These are phyloP conservation scores for Lipomyces yamanashiensis DNA, from an alignment of 805 yeast genomes.

Conservation along the genomic window DNA sequence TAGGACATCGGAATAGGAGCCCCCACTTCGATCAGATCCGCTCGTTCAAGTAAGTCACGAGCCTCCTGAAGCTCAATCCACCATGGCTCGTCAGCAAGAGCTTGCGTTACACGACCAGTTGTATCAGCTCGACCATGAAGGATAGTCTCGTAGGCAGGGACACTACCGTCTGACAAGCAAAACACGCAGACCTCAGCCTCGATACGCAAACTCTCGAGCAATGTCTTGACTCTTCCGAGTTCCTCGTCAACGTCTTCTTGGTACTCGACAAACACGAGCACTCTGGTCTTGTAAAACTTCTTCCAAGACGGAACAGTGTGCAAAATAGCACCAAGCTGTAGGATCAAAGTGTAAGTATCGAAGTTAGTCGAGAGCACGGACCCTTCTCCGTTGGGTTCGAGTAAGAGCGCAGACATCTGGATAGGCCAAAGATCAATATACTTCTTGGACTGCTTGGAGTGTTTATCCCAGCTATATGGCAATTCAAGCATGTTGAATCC, in stretches of 20 bases:
- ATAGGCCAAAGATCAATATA: conserved; percentile 92
- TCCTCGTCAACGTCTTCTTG: conserved; percentile 74
- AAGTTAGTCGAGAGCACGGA: conserved; percentile 84
- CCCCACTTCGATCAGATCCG: conserved; percentile 30
- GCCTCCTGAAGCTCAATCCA: conserved; percentile 73
- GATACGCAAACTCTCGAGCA: conserved; percentile 79
- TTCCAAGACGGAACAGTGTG: conserved; percentile 95
- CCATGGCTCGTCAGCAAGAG: conserved; percentile 75
- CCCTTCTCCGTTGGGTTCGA: conserved; percentile 64
- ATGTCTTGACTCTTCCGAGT: conserved; percentile 58
- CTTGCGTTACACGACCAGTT: conserved; percentile 54
- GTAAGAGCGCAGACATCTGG: conserved; percentile 88
- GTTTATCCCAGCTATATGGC: conserved; percentile 51
- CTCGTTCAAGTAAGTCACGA: conserved; percentile 47
- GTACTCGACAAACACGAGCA: conserved; percentile 87
- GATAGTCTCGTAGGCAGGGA: conserved; percentile 71
- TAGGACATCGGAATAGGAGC: conserved; percentile 34
- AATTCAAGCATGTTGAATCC: conserved; percentile 72
- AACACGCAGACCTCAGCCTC: conserved; percentile 79
- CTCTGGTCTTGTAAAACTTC: conserved; percentile 70
- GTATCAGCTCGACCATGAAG: conserved; percentile 64
- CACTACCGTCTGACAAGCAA: conserved; percentile 61
- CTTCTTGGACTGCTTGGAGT: conserved; percentile 44
- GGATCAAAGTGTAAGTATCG: conserved; percentile 91
- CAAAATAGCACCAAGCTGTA: conserved; percentile 91